Evolutionary conservation across 1,284 basidiomycete species (phyloP), one percentile per base, ranked within the genome.

Genomic region (Erythrobasidium hasegawianum): DNA sequence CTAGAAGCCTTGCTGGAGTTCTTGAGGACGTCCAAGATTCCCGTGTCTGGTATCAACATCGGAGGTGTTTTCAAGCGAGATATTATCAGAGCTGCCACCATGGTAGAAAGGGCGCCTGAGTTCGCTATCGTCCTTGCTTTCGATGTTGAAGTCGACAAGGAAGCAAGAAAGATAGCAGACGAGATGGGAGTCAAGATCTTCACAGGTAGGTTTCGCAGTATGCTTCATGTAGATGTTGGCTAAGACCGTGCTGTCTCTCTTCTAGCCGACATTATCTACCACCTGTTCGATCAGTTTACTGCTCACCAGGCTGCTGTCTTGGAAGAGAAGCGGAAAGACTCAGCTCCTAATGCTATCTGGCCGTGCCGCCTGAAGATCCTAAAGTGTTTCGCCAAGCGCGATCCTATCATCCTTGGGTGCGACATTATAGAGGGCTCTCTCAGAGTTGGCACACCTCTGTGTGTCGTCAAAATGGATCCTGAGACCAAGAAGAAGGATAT

Each of bases 221-320:
- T 49, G 61, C 40, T n/a, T n/a, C n/a, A 27, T 64, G 29, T 49
- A 69, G 18, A 24, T 29, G 20, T 22, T 49, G 39, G 47, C 71
- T 49, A 68, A 70, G 16, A 60, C 43, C 9, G 8, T 1, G n/a
- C 27, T 9, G 16, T 18, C 14, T 43, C 53, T 14, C 75, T n/a
- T n/a, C n/a, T n/a, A 89, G 92, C 92, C 72, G 90, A 93, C 75
- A 97, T 98, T 77, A 98, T 99, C 75, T 99, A 99, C 79, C 96
- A 98, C 78, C 81, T 99, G 64, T 97, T 98, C 78, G 96, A 98
- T 76, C 86, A 91, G 26, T 98, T 98, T 81, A 97, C 87, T 54
- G 89, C 87, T n/a, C 97, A 98, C 80, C 95, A 96, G 77, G 83
- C 84, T 68, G 89, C 94, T 79, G 92, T 98, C 64, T 83, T 83